Conservation (phyloP, 148 eudicot species). For the Pouteria glomerata region DNA sequence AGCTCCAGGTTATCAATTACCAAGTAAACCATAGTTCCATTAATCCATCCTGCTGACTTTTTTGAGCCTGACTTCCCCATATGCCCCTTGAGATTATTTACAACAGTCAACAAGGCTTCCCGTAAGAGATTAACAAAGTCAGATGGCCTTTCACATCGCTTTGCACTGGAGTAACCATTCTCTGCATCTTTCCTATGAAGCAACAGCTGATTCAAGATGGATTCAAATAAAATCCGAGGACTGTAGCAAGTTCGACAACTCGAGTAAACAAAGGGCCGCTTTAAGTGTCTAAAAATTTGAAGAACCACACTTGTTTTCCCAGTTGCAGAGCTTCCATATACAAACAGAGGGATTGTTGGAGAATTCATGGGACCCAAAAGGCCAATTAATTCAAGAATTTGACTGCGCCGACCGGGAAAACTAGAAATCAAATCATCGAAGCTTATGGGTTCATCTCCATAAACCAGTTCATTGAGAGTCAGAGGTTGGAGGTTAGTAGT, state of each 20-base stretch:
- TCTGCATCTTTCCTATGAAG: conserved; percentile 56
- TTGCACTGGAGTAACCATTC: conserved; percentile 65
- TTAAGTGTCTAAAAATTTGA: conserved; percentile 54
- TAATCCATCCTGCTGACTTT: conserved; percentile 28
- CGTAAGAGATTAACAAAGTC: conserved; percentile 69
- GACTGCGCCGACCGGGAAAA: conserved; percentile 62
- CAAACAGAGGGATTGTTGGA: conserved; percentile 65
- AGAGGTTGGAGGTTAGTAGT: conserved; percentile 28
- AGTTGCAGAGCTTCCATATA: conserved; percentile 76
- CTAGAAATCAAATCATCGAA: conserved; percentile 50
- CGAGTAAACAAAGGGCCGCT: conserved; percentile 70
- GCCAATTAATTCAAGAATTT: conserved; percentile 50
- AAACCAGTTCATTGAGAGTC: conserved; percentile 46
- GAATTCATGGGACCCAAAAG: conserved; percentile 71
- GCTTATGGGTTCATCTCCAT: conserved; percentile 31
- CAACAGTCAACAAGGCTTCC: conserved; percentile 48
- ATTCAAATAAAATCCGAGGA: conserved; percentile 82
- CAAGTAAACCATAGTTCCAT: conserved; percentile 75
- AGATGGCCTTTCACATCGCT: conserved; percentile 78
- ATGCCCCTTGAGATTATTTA: conserved; percentile 48
- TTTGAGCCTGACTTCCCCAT: conserved; percentile 33
- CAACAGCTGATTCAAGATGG: conserved; percentile 68
- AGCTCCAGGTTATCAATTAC: conserved; percentile 75
- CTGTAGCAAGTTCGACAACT: conserved; percentile 76
- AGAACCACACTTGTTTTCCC: conserved; percentile 78